Base-by-base conservation (phyloP, 106 monocot species). In the Dioscorea alata region DNA sequence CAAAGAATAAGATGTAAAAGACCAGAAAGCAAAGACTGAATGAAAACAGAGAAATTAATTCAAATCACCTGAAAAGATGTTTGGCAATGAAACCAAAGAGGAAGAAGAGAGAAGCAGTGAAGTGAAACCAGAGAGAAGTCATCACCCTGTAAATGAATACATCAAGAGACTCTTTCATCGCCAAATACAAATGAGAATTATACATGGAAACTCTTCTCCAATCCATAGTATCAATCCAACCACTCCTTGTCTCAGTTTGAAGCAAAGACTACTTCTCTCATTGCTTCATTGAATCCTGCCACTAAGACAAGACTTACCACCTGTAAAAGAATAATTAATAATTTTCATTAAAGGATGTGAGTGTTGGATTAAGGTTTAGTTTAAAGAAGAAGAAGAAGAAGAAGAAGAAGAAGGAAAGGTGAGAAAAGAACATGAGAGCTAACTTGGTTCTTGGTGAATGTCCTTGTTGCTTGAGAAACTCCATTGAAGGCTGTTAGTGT, bases 61-160 rank as follows among this genome's bases (percentile, higher is more conserved):
- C 13, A 14, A 4, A 33, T 10, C 58, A 86, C 86, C 86, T 76
- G 80, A 80, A 71, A 7, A 74, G 48, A 64, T 61, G 66, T 21
- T 20, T 19, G 33, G 59, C 33, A 3, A 77, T 61, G 74, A 80
- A 59, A 23, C 66, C 73, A 52, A 76, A 20, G 9, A 70, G 42
- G 24, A 77, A 33, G 24, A 75, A 0, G 57, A 77, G 4, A 10
- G 49, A 76, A 48, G 20, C 69, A 28, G 28, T 28, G 28, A 28
- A 28, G 28, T 28, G 28, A 28, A 28, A 28, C 28, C 28, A 28
- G 28, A 28, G 28, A 28, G 28, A 28, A 51, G 52, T 64, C 83
- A 83, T 74, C 56, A 60, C 65, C 61, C 32, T 51, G 54, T 20
- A 65, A 15, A 50, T 21, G 35, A 64, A 49, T 4, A 13, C 18